phyloP scores from a whole-genome alignment of 805 yeast species.

The Barnettozyma pratensis region DNA sequence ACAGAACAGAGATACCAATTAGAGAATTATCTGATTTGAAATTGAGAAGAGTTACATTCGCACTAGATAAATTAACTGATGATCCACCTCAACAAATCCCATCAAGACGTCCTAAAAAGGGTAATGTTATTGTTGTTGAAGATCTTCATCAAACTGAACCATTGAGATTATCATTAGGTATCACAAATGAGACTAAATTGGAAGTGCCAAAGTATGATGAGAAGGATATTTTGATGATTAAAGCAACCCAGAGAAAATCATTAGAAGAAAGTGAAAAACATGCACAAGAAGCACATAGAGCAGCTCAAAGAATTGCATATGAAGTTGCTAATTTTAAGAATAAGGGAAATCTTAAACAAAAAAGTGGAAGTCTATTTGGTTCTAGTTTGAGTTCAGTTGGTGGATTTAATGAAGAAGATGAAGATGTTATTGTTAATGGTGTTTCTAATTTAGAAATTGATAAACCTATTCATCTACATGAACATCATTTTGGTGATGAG shows the following conservation, averaged over 20 bases:
- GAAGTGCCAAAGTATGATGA: conserved; percentile 21
- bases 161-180: conserved; percentile 62
- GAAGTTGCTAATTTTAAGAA: conserved; percentile 50
- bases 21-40: conserved; percentile 24
- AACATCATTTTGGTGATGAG: conserved; percentile 43
- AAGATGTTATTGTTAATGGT: conserved; percentile 15
- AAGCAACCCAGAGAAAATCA: conserved; percentile 53
- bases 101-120: conserved; percentile 72
- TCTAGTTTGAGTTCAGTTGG: not conserved
- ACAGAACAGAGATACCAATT: conserved; percentile 31
- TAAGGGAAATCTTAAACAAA: conserved; percentile 3
- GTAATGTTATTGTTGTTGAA: conserved; percentile 70
- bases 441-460: conserved; percentile 48
- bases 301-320: conserved; percentile 64
- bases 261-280: conserved; percentile 61
- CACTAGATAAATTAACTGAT: conserved; percentile 60
- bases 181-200: conserved; percentile 40
- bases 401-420: conserved; percentile 25
- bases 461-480: conserved; percentile 63
- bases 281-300: conserved; percentile 69
- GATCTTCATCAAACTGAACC: conserved; percentile 55
- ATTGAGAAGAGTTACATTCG: conserved; percentile 69
- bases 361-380: conserved; percentile 8
- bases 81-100: conserved; percentile 97
- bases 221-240: conserved; percentile 47